Evolutionary conservation across 1,284 basidiomycete genomes (phyloP), one percentile per base, ranked within the genome.

Genomic region (Tilletiaria anomala): DNA sequence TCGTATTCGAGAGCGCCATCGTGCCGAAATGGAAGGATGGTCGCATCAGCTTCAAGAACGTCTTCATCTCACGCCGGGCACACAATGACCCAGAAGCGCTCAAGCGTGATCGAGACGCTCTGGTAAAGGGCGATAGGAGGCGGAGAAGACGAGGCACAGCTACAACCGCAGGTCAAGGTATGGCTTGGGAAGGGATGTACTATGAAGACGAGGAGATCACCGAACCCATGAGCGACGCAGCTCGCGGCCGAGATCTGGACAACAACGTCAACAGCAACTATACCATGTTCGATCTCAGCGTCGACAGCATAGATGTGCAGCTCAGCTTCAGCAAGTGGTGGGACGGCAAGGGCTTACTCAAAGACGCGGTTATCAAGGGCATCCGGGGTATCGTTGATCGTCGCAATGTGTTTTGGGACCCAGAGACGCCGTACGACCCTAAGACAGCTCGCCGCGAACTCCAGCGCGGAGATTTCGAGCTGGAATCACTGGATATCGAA

Each of bases 11-110:
- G 69, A 88, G 84, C 5, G 93, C 93, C 20, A 89, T 97, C 54
- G 88, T 97, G 4, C 91, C 91, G 3, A 88, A 88, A 65, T 96
- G 91, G 87, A 85, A 85, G 47, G 85, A 91, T 57, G 89, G 85
- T 12, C 79, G 82, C 16, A 83, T 97, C 48, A 87, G 86, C 1
- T 93, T 97, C 74, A 85, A 87, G 61, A 94, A 96, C 55, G 89
- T 97, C 34, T 96, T 86, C 59, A 75, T 97, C 34, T 89, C 87
- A 10, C 78, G 86, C 2, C 76, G 86, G 4, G 82, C 83, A 0
- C 48, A 58, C 34, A 55, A 49, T 15, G 58, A 59, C 35, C 52
- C 55, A 17, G 58, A 60, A 18, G 48, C 52, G 26, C 44, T 65
- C 24, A 45, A 42, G 6, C 16, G 39, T 15, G 47, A 49, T 14